Base-by-base conservation (phyloP, 805 yeast genomes). In the Candida hungchunana region DNA sequence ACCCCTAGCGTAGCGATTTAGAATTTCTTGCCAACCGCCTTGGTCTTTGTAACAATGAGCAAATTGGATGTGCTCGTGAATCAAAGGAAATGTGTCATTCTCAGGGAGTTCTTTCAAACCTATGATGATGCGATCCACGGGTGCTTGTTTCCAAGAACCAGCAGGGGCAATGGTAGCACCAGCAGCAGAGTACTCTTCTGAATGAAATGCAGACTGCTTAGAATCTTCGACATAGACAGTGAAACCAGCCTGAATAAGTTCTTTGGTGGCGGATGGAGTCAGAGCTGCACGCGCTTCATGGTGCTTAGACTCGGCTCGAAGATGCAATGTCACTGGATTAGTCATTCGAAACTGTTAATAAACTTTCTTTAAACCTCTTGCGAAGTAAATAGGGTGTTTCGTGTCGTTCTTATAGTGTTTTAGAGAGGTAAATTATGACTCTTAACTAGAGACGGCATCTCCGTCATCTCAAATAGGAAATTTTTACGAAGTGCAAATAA, bases 11-110 rank as follows among this genome's bases (percentile, higher is more conserved):
- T 88, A 93, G 62, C 99, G 77, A 40, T 71, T 59, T 51, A 93
- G 66, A 11, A 93, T 97, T 40, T 87, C 85, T 60, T 86, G 67
- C 99, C 99, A 93, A 33, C 99, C 99, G 44, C 67, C 95, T 67
- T 93, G 99, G 66, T 90, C 76, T 69, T 93, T 93, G 68, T 93
- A 93, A 68, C 98, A 93, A 64, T 93, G 99, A 29, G 99, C 98
- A 66, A 93, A 93, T 66, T 93, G 97, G 48, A 93, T 86, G 64
- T 93, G 99, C 62, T 89, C 95, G 60, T 93, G 97, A 33, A 83
- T 74, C 43, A 93, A 74, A 15, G 98, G 98, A 77, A 90, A 93
- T 20, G 77, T 70, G 43, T 80, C 83, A 44, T 78, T 79, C 64
- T 89, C 97, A 25, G 96, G 96, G 56, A 93, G 72, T 63, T 93